phyloP scores from a whole-genome alignment of 176 grass and related monocot species.

The Carex scoparia region DNA sequence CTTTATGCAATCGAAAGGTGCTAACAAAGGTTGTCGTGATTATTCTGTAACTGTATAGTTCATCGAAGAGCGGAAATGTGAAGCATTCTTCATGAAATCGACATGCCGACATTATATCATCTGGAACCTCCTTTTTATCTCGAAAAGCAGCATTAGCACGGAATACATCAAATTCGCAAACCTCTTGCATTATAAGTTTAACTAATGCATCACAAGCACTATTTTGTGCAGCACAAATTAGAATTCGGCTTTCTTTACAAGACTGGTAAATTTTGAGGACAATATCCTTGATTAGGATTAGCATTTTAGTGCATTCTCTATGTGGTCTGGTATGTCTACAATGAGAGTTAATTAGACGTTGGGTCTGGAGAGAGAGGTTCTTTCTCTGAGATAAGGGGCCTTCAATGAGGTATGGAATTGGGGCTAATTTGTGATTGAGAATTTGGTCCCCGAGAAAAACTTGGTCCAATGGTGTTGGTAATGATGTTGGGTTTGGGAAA shows the following conservation, averaged over 20 bases:
- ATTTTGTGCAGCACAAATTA: slow-evolving; percentile 32
- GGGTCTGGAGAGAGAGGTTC: too few species aligned
- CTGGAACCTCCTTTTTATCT: slow-evolving; percentile 16
- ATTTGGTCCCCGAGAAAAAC: background rate
- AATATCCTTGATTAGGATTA: background rate
- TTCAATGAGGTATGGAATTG: slow-evolving; percentile 31
- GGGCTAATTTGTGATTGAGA: slow-evolving; percentile 18
- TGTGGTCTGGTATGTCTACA: too few species aligned
- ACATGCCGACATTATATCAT: slow-evolving; percentile 20
- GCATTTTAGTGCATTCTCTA: background rate
- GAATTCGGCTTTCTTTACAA: background rate
- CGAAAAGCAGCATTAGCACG: slow-evolving; percentile 42
- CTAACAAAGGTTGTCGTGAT: slow-evolving; percentile 30
- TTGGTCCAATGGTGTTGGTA: background rate
- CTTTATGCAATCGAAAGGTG: slow-evolving; percentile 24
- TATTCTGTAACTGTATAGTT: slow-evolving; percentile 17
- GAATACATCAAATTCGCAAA: slow-evolving; percentile 15
- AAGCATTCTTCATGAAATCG: slow-evolving; percentile 25
- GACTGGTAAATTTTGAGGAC: slow-evolving; percentile 20
- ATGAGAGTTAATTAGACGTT: too few species aligned
- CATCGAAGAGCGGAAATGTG: background rate
- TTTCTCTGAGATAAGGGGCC: background rate
- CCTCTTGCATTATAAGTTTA: background rate
- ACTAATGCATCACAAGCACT: slow-evolving; percentile 19
- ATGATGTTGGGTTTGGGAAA: slow-evolving; percentile 14